These are phyloP conservation scores for Pythium dissotocum DNA, from an alignment of 352 stramenopile genomes.

Conservation along the genomic window DNA sequence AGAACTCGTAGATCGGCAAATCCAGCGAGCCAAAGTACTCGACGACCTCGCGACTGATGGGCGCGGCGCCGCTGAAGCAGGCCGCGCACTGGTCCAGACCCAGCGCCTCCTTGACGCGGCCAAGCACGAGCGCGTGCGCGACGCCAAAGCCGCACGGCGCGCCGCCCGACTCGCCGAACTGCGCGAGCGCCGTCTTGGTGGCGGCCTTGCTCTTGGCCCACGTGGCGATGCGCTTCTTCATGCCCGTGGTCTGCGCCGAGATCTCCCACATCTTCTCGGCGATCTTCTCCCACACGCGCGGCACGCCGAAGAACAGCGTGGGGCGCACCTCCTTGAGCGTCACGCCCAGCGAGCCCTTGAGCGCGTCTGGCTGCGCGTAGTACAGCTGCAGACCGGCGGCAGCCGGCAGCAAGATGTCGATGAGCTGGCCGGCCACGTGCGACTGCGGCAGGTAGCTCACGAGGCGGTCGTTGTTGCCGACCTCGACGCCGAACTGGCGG, in stretches of 20 bases:
- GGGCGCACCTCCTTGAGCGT: conserved; percentile 88
- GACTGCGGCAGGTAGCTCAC: conserved; percentile 91
- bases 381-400: conserved; percentile 70
- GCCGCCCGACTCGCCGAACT: conserved; percentile 86
- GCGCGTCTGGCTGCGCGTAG: conserved; percentile 89
- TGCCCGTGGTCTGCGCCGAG: conserved; percentile 77
- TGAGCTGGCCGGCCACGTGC: conserved; percentile 86
- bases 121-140: conserved; percentile 86
- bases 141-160: conserved; percentile 88
- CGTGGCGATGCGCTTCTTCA: conserved; percentile 91
- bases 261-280: conserved; percentile 90
- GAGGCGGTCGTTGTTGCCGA: conserved; percentile 69
- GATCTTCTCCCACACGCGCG: conserved; percentile 93
- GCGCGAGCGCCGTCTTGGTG: conserved; percentile 76
- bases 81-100: conserved; percentile 89
- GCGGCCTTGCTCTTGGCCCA: conserved; percentile 89
- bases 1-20: conserved; percentile 93
- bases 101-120: conserved; percentile 87
- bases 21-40: conserved; percentile 95
- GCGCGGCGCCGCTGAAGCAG: conserved; percentile 83
- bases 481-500: conserved; percentile 51
- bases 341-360: conserved; percentile 85
- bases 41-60: conserved; percentile 92
- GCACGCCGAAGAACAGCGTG: conserved; percentile 91
- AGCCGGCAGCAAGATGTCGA: conserved; percentile 86